phyloP scores from a whole-genome alignment of 257 asterid species.

The Rehmannia glutinosa region DNA sequence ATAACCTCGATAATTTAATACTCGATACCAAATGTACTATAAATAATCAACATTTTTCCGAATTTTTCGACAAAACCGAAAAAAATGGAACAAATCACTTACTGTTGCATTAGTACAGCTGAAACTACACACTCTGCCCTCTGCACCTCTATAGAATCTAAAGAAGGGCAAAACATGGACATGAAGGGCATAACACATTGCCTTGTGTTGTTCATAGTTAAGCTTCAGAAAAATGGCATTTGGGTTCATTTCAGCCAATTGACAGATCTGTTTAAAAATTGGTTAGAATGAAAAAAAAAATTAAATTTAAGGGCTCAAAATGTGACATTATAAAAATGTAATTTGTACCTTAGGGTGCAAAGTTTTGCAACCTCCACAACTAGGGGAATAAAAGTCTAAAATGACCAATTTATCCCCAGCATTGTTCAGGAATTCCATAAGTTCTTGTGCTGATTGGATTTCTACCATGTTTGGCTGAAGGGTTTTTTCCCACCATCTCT shows the following conservation, averaged over 20 bases:
- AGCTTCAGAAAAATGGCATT: conserved; percentile 61
- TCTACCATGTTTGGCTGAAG: conserved; percentile 73
- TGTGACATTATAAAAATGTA: not conserved
- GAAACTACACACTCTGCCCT: conserved; percentile 67
- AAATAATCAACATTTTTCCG: not conserved
- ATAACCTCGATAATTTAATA: not conserved
- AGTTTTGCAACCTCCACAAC: conserved; percentile 90
- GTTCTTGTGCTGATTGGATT: conserved; percentile 64
- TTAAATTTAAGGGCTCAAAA: not conserved
- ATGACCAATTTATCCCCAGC: conserved; percentile 75
- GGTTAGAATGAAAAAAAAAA: not conserved
- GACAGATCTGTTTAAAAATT: conserved; percentile 60
- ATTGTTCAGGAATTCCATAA: conserved; percentile 51
- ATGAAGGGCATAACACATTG: conserved; percentile 62
- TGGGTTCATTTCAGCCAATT: conserved; percentile 73
- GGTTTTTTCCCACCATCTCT: conserved; percentile 87
- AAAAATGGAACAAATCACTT: conserved; percentile 12
- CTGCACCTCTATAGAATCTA: conserved; percentile 68
- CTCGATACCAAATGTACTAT: too few species aligned
- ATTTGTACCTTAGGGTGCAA: conserved; percentile 75
- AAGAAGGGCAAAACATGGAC: conserved; percentile 79
- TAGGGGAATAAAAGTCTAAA: conserved; percentile 79
- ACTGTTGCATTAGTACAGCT: conserved; percentile 95
- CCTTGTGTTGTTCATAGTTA: conserved; percentile 58
- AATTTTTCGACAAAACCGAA: not conserved